Evolutionary conservation across 805 yeast species (phyloP), one percentile per base, ranked within the genome.

Genomic region (Suhomyces kilbournensis): DNA sequence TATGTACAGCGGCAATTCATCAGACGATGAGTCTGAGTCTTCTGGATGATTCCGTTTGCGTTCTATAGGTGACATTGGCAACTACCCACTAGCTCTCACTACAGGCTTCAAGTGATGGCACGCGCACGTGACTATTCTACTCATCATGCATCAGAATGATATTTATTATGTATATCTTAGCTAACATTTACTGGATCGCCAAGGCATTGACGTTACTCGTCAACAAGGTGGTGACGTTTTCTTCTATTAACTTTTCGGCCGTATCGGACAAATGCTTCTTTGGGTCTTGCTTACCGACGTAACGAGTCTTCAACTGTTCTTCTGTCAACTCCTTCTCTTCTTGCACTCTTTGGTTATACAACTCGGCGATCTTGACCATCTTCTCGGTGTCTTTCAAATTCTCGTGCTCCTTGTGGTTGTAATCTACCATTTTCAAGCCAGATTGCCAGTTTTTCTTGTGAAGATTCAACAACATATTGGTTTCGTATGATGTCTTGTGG

Each of bases 281-380:
- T 42, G 99, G 99, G 71, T 94, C 99, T 72, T 93, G 97, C 68
- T 90, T 92, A 62, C 99, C 99, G 35, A 94, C 97, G 65, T 93
- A 96, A 67, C 99, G 85, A 7, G 97, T 93, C 71, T 90, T 90
- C 60, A 93, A 80, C 70, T 92, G 94, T 40, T 90, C 97, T 63
- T 88, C 96, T 45, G 84, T 76, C 59, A 94, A 76, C 58, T 89
- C 96, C 67, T 87, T 88, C 69, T 94, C 99, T 71, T 96, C 98
- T 60, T 86, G 81, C 48, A 96, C 92, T 66, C 98, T 83, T 66
- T 86, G 86, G 35, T 93, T 90, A 70, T 94, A 94, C 60, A 85
- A 88, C 60, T 85, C 86, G 12, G 98, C 97, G 58, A 94, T 87
- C 70, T 85, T 89, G 48, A 92, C 97, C 88, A 94, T 82, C 60